Conservation (phyloP, 1,284 basidiomycete genomes). For the Puccinia coronata region DNA sequence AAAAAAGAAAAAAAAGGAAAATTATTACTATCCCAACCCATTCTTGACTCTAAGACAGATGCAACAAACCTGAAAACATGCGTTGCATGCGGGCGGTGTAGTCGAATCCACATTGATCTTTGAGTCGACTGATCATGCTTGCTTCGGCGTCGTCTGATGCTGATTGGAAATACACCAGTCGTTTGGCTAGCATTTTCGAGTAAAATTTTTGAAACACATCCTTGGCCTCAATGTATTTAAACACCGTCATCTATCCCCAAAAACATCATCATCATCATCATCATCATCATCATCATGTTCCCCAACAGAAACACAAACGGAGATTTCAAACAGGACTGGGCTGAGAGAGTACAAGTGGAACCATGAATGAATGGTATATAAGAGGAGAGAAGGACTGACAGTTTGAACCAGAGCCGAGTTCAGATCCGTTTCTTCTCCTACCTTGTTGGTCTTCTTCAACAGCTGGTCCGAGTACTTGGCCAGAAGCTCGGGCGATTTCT, state of each 20-base stretch:
- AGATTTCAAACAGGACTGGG: background rate
- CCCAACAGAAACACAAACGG: background rate
- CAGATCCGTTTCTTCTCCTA: constrained; percentile 84
- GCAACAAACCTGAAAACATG: constrained; percentile 93
- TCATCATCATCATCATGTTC: background rate
- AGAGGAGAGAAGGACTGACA: constrained; percentile 66
- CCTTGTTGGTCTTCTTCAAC: constrained; percentile 92
- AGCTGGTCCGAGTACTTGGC: constrained; percentile 91
- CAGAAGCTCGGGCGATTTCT: constrained; percentile 83
- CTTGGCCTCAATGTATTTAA: constrained; percentile 99
- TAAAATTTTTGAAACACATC: constrained; percentile 99
- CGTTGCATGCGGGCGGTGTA: constrained; percentile 97
- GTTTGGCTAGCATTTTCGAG: constrained; percentile 91
- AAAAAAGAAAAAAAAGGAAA: too few species aligned
- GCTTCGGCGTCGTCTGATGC: constrained; percentile 96
- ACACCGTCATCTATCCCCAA: constrained; percentile 81
- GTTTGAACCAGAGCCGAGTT: constrained; percentile 88
- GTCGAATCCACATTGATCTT: constrained; percentile 97
- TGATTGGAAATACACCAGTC: constrained; percentile 86
- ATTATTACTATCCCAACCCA: too few species aligned
- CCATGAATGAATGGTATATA: background rate
- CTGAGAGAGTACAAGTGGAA: too few species aligned
- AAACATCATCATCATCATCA: background rate
- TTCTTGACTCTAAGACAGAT: too few species aligned
- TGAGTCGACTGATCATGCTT: constrained; percentile 97